These are phyloP conservation scores for Podospora sp. DNA, from an alignment of 495 filamentous ascomycete species.

Conservation along the genomic window DNA sequence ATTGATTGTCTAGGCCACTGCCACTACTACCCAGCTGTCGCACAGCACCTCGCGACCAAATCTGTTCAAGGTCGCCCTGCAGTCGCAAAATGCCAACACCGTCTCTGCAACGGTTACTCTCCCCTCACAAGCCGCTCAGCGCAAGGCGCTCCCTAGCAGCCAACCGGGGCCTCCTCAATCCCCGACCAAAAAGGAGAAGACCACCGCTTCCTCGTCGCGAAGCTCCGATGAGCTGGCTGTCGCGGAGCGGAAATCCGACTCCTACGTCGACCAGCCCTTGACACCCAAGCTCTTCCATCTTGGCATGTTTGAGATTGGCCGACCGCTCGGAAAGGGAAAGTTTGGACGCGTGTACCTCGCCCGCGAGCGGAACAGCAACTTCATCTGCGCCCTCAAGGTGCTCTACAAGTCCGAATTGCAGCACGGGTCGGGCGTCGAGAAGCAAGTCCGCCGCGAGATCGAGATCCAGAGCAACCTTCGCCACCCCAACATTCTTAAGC, in stretches of 20 bases:
- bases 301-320: constrained; percentile 98
- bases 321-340: constrained; percentile 94
- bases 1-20: constrained; percentile 48
- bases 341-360: constrained; percentile 96
- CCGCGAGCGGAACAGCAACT: constrained; percentile 82
- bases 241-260: constrained; percentile 55
- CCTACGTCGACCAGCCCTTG: constrained; percentile 60
- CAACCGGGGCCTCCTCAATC: constrained; percentile 40
- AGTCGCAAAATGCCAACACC: constrained; percentile 61
- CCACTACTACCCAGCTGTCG: constrained; percentile 58
- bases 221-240: constrained; percentile 52
- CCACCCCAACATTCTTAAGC: constrained; percentile 91
- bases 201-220: constrained; percentile 16
- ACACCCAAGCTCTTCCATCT: constrained; percentile 78
- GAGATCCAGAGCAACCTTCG: constrained; percentile 97
- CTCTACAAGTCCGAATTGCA: constrained; percentile 93
- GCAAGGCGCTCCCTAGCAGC: constrained; percentile 32
- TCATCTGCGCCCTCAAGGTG: constrained; percentile 96
- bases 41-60: constrained; percentile 67
- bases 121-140: constrained; percentile 66
- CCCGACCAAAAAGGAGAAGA: constrained; percentile 34
- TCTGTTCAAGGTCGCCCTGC: constrained; percentile 79
- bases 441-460: constrained; percentile 94
- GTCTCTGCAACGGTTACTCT: constrained; percentile 63
- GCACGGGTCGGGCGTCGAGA: constrained; percentile 85